A percentile compares a stretch with the other conserved stretches of the same genome.
Conservation (phyloP, 1,284 basidiomycete genomes). For the Fereydounia khargensis region DNA sequence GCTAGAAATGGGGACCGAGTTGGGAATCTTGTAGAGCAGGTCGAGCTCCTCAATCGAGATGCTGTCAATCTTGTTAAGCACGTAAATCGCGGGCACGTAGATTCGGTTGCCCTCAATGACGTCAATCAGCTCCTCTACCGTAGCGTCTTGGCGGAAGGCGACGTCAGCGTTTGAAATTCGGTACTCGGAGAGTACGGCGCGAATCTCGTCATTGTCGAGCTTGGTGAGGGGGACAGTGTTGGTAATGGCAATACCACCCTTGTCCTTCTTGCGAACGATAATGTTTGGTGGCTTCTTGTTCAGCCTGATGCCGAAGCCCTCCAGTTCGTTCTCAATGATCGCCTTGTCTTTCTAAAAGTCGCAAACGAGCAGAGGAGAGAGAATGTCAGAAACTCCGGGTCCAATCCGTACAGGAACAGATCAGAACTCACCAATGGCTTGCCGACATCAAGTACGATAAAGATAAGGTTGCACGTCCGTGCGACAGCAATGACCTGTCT, state of each 20-base stretch:
- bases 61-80: slow-evolving; percentile 72
- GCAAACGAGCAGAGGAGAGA: not conserved
- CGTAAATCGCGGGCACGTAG: slow-evolving; percentile 63
- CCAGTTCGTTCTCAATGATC: slow-evolving; percentile 84
- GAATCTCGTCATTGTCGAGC: slow-evolving; percentile 92
- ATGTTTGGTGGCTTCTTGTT: slow-evolving; percentile 94
- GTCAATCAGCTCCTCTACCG: slow-evolving; percentile 91
- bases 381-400: not conserved
- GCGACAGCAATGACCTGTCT: slow-evolving; percentile 92
- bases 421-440: slow-evolving; percentile 77
- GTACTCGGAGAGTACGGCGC: slow-evolving; percentile 93
- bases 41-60: slow-evolving; percentile 97
- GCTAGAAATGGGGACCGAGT: slow-evolving; percentile 90
- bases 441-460: slow-evolving; percentile 95
- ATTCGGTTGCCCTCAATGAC: slow-evolving; percentile 66
- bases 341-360: slow-evolving; percentile 70
- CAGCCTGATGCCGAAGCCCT: slow-evolving; percentile 93
- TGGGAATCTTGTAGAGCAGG: slow-evolving; percentile 83
- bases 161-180: slow-evolving; percentile 84
- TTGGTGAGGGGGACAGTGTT: slow-evolving; percentile 82
- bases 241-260: slow-evolving; percentile 67
- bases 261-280: slow-evolving; percentile 78
- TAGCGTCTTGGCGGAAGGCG: slow-evolving; percentile 87
- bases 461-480: slow-evolving; percentile 95
- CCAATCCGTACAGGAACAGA: too few relatives aligned